These are phyloP conservation scores for Nannochloropsis oceanica DNA, from an alignment of 108 stramenopile genomes.

Conservation along the genomic window DNA sequence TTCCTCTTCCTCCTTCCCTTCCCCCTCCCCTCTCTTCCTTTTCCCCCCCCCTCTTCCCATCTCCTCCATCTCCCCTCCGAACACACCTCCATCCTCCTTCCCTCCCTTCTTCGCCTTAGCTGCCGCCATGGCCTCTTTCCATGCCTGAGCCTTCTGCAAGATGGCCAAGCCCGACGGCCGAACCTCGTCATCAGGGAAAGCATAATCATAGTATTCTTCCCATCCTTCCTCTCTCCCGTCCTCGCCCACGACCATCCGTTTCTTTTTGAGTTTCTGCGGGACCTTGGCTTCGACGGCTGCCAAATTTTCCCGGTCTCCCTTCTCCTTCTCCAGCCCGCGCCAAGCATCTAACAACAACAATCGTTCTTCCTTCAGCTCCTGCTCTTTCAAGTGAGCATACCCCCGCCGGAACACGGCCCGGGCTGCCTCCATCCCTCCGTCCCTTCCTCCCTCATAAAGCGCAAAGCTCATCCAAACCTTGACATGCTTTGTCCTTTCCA, in stretches of 20 bases:
- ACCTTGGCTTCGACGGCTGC: conserved; percentile 59
- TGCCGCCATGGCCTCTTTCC: conserved; percentile 51
- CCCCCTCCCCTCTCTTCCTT: background rate
- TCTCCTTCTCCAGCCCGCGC: conserved; percentile 69
- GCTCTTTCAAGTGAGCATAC: conserved; percentile 60
- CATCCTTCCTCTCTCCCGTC: conserved; percentile 63
- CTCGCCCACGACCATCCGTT: conserved; percentile 70
- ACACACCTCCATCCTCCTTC: background rate
- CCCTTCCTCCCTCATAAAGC: conserved; percentile 47
- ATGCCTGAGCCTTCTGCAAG: conserved; percentile 88
- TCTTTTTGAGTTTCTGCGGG: conserved; percentile 79
- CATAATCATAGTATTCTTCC: conserved; percentile 97
- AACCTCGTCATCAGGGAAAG: conserved; percentile 87
- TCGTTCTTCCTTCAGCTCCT: conserved; percentile 57
- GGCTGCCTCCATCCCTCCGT: conserved; percentile 53
- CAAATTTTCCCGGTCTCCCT: conserved; percentile 48
- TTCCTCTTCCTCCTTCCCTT: background rate
- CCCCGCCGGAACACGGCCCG: conserved; percentile 67
- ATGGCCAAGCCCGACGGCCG: conserved; percentile 72
- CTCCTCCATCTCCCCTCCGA: background rate
- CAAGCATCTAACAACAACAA: conserved; percentile 83
- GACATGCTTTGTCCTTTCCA: conserved; percentile 83
- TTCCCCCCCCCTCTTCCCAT: background rate
- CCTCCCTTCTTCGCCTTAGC: background rate
- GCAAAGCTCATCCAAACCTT: conserved; percentile 48